Conservation (phyloP, 1,139 yeast species). For the Eremothecium coryli region DNA sequence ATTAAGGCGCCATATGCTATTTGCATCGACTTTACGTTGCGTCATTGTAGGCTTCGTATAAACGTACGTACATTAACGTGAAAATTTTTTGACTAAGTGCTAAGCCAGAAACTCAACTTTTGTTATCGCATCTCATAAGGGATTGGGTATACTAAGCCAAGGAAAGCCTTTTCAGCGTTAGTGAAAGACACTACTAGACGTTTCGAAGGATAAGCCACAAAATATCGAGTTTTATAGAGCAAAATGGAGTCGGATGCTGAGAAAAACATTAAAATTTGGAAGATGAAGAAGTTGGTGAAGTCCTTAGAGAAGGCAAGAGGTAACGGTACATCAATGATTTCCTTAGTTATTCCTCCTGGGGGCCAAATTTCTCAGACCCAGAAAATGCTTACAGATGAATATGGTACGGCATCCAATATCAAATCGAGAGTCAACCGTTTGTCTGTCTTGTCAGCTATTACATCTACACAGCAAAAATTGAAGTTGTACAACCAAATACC, state of each 20-base stretch:
- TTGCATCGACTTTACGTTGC: too few relatives aligned
- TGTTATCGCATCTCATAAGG: too few relatives aligned
- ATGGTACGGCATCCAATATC: conserved; percentile 96
- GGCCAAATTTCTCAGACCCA: conserved; percentile 84
- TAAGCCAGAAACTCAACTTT: too few relatives aligned
- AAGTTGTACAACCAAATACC: conserved; percentile 86
- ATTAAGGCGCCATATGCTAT: too few relatives aligned
- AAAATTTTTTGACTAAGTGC: too few relatives aligned
- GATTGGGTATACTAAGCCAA: too few relatives aligned
- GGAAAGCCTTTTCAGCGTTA: too few relatives aligned
- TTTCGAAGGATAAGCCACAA: too few relatives aligned
- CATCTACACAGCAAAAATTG: conserved; percentile 93
- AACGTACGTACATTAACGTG: too few relatives aligned
- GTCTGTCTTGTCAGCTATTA: conserved; percentile 91
- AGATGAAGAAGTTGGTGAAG: conserved; percentile 86
- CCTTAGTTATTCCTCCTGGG: conserved; percentile 88
- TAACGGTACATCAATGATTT: conserved; percentile 98
- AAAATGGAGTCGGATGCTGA: conserved; percentile 55
- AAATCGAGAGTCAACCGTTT: conserved; percentile 94
- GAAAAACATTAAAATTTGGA: conserved; percentile 97
- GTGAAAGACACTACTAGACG: too few relatives aligned
- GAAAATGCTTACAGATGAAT: conserved; percentile 94
- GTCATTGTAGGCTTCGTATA: too few relatives aligned
- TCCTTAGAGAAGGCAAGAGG: conserved; percentile 87
- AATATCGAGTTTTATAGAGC: too few relatives aligned